Base-by-base conservation (phyloP, 176 grass and related monocot genomes). In the Musa schizocarpa region DNA sequence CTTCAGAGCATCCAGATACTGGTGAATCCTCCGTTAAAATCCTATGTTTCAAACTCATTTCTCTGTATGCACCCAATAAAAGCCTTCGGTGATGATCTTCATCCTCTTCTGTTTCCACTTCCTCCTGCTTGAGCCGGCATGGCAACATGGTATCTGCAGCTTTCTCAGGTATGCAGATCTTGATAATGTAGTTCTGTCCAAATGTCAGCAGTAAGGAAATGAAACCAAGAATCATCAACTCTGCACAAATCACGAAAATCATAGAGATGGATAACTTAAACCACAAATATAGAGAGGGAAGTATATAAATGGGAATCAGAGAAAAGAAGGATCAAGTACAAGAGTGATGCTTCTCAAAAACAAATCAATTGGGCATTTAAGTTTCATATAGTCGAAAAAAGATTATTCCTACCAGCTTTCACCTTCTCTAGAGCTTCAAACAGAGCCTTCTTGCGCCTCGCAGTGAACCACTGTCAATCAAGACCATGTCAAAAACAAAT, bases 181-280 rank as follows among this genome's bases (percentile, higher is more conserved):
- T 89, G 71, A 88, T 80, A 54, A 92, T 87, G 81, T 96, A 96
- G 69, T 82, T 92, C 77, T 92, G 87, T 9, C 92, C 85, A 53
- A 96, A 96, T n/a, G 91, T 90, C 23, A 96, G 92, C 23, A 92
- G 84, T 50, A 96, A 86, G 63, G 92, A 96, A 74, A 96, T 92
- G 85, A 96, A 96, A 17, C 92, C 92, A 24, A 96, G 87, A 79
- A 96, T 71, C 92, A 96, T 96, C 63, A 96, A 72, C 74, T 96
- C 92, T 85, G 81, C 54, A 75, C 34, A 43, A 43, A 43, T 43
- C 34, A 43, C 34, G 4, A 43, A 43, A 43, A 43, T 43, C 34
- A 43, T 43, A 43, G 34, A 43, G 34, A 43, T 43, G 34, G 34
- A 43, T 43, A 43, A 43, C 34, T 43, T 43, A 6, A 43, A 43